Evolutionary conservation across 305 asterid genomes (phyloP), one percentile per base, ranked within the genome.

Genomic region (Solanum hybrid): DNA sequence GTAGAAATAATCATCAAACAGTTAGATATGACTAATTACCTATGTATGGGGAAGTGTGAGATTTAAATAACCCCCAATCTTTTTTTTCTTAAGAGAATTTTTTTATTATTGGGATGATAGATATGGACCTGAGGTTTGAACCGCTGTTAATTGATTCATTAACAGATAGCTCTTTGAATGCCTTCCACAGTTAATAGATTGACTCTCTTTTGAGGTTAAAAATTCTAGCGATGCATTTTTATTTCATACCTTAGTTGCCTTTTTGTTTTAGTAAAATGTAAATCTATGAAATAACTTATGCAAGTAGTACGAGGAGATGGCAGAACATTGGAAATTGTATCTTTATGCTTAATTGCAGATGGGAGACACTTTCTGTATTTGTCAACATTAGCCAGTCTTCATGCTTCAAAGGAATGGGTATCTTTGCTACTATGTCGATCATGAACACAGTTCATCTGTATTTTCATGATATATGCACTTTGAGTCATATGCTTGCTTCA

Each of bases 251-350:
- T 31, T 51, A 84, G 75, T 84, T 51, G 42, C 75, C 27, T 17
- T 56, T 51, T 51, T 84, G 75, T 20, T 29, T 51, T 29, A 10
- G 31, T 84, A 79, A 78, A 79, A 79, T 79, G 85, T 79, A 84
- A 84, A 84, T 84, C 42, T 20, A 26, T 84, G 87, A 84, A 29
- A 29, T 84, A 42, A 51, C 31, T 66, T 51, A 51, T 51, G 22
- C 42, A 84, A 84, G 87, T 82, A 82, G 87, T 51, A 84, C 29
- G 40, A 10, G 87, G 87, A 84, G 72, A 51, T 84, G 87, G 87
- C 17, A 84, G 17, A 84, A 51, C 17, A 51, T 20, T 46, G 75
- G 75, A 51, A 51, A 84, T 84, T 84, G 87, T 84, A 51, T 84
- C 17, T 51, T 84, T 56, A 84, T 51, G 87, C 42, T 5, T 56